These are phyloP conservation scores for Claviceps spartinae DNA, from an alignment of 2,329 filamentous ascomycete species.

Conservation along the genomic window DNA sequence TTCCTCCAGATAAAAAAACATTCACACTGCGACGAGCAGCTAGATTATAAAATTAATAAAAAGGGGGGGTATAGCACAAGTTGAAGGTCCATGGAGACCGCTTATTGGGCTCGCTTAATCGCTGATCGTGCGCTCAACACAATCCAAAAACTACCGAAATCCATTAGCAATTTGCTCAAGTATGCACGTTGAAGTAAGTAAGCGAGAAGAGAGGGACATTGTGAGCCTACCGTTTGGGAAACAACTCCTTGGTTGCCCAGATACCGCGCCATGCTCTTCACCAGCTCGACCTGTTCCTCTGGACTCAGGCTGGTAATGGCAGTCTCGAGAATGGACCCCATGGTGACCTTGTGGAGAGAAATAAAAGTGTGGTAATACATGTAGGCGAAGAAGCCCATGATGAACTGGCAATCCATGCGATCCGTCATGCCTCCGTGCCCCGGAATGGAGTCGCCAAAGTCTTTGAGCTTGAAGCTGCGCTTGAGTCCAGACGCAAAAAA, in stretches of 20 bases:
- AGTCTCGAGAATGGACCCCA: slow-evolving; percentile 78
- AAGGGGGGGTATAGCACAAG: background rate
- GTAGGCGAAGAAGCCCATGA: slow-evolving; percentile 97
- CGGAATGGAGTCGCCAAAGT: slow-evolving; percentile 96
- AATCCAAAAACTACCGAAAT: slow-evolving; percentile 9
- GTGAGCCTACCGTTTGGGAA: slow-evolving; percentile 15
- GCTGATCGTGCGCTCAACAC: slow-evolving; percentile 10
- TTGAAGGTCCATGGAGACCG: background rate
- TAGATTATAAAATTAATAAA: background rate
- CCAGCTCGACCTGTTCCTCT: slow-evolving; percentile 79
- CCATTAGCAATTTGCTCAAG: background rate
- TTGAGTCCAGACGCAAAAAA: slow-evolving; percentile 98
- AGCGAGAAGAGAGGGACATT: background rate
- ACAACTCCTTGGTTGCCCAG: slow-evolving; percentile 48
- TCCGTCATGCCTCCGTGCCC: slow-evolving; percentile 97
- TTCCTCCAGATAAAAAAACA: background rate
- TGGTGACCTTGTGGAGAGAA: slow-evolving; percentile 69
- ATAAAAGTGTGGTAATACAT: slow-evolving; percentile 99
- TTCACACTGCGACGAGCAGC: background rate
- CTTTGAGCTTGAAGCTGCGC: slow-evolving; percentile 99
- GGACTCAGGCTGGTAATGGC: slow-evolving; percentile 78
- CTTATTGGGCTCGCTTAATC: background rate
- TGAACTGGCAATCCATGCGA: slow-evolving; percentile 99
- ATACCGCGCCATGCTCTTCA: slow-evolving; percentile 50
- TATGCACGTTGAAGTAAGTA: no score